A percentile compares a stretch with the other conserved stretches of the same genome.
Conservation (phyloP, 805 yeast species). For the Teunomyces lycoperdinae region DNA sequence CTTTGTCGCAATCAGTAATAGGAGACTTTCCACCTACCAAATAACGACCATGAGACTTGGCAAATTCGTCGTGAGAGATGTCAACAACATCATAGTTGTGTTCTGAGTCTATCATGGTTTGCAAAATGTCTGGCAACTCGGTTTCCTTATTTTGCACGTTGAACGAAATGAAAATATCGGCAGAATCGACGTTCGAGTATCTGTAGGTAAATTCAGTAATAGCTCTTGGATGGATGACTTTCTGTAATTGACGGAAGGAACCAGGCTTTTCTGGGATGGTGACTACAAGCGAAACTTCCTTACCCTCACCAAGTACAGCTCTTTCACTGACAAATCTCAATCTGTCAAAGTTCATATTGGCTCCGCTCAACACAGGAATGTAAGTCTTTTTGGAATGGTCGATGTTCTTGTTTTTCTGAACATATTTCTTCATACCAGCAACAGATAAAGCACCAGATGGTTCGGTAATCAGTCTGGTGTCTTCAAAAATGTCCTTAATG, state of each 20-base stretch:
- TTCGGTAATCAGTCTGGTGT: constrained; percentile 89
- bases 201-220: constrained; percentile 96
- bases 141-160: constrained; percentile 71
- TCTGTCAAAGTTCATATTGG: constrained; percentile 97
- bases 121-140: constrained; percentile 66
- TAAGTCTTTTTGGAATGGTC: constrained; percentile 71
- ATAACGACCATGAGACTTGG: constrained; percentile 94
- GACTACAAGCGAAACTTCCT: constrained; percentile 87
- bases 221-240: constrained; percentile 77
- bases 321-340: constrained; percentile 94
- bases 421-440: constrained; percentile 88
- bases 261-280: constrained; percentile 94
- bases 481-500: constrained; percentile 93
- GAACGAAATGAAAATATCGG: constrained; percentile 86
- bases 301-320: constrained; percentile 98
- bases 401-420: constrained; percentile 62
- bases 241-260: constrained; percentile 75
- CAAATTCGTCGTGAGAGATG: constrained; percentile 89
- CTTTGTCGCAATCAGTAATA: constrained; percentile 27
- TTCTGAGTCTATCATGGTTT: constrained; percentile 57
- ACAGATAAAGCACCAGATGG: constrained; percentile 97
- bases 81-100: constrained; percentile 68
- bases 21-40: constrained; percentile 87
- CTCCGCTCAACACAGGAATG: constrained; percentile 89
- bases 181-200: constrained; percentile 51